These are phyloP conservation scores for Populus hybrid DNA, from an alignment of 441 rosid genomes.

Conservation along the genomic window DNA sequence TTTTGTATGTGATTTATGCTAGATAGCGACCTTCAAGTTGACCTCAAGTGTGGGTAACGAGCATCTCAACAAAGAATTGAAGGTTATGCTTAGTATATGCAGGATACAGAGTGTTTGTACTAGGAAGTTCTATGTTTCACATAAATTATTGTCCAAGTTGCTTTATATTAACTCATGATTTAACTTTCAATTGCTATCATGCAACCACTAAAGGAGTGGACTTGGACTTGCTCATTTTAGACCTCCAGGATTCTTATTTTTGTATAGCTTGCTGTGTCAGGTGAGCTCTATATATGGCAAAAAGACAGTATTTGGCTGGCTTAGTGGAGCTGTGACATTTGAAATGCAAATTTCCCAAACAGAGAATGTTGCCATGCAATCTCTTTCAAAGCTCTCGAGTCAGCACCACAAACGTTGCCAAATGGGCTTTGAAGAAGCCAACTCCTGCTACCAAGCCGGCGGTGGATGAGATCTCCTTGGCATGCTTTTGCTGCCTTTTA, in stretches of 20 bases:
- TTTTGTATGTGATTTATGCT: neutral
- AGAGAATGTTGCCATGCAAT: neutral
- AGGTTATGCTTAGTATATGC: neutral
- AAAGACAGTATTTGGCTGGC: neutral
- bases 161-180: neutral
- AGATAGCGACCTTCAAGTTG: neutral
- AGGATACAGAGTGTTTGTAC: neutral
- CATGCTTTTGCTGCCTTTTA: neutral
- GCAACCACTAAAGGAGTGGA: neutral
- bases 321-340: neutral
- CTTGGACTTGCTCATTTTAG: neutral
- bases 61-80: neutral
- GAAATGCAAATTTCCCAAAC: neutral
- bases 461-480: conserved; percentile 24
- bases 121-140: neutral
- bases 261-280: neutral
- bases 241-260: neutral
- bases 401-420: neutral
- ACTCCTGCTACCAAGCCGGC: conserved; percentile 33
- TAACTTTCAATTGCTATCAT: neutral
- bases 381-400: conserved; percentile 6
- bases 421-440: neutral
- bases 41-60: neutral
- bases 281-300: neutral
- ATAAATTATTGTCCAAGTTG: neutral